Conservation (phyloP, 1,284 basidiomycete species). For the Ustilago crameri region DNA sequence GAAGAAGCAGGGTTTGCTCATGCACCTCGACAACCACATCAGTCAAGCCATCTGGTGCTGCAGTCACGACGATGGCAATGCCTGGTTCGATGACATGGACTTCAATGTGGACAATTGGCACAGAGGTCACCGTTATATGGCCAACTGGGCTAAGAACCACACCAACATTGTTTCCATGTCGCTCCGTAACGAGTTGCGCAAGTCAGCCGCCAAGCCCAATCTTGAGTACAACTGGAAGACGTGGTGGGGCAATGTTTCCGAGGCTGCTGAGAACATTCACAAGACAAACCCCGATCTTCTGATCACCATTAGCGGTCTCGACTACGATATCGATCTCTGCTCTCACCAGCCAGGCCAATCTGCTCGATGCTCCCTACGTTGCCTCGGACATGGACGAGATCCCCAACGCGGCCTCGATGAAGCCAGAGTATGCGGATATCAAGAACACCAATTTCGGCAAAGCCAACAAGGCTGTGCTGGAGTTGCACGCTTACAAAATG, state of each 20-base stretch:
- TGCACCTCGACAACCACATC: slow-evolving; percentile 50
- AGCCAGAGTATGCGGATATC: slow-evolving; percentile 26
- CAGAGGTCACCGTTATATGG: slow-evolving; percentile 44
- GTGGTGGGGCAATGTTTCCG: slow-evolving; percentile 39
- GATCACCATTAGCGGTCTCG: slow-evolving; percentile 44
- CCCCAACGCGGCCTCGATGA: slow-evolving; percentile 14
- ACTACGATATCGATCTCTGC: slow-evolving; percentile 50
- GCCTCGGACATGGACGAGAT: slow-evolving; percentile 27
- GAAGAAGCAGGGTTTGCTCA: slow-evolving; percentile 34
- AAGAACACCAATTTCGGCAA: slow-evolving; percentile 30
- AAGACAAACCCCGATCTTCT: slow-evolving; percentile 38
- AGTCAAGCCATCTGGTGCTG: slow-evolving; percentile 45
- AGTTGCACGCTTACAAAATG: slow-evolving; percentile 44
- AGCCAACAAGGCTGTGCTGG: slow-evolving; percentile 44
- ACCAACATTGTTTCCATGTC: slow-evolving; percentile 46
- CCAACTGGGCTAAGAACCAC: slow-evolving; percentile 45
- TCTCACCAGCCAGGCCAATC: slow-evolving; percentile 25
- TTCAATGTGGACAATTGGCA: slow-evolving; percentile 38
- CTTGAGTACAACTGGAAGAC: slow-evolving; percentile 47
- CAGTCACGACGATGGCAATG: slow-evolving; percentile 43
- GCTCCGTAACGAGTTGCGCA: slow-evolving; percentile 45
- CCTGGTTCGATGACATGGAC: slow-evolving; percentile 39
- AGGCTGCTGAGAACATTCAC: slow-evolving; percentile 44
- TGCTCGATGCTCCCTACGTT: slow-evolving; percentile 29
- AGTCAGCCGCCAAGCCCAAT: slow-evolving; percentile 10